Base-by-base conservation (phyloP, 2,329 filamentous ascomycete genomes). In the Penicillium sp. region DNA sequence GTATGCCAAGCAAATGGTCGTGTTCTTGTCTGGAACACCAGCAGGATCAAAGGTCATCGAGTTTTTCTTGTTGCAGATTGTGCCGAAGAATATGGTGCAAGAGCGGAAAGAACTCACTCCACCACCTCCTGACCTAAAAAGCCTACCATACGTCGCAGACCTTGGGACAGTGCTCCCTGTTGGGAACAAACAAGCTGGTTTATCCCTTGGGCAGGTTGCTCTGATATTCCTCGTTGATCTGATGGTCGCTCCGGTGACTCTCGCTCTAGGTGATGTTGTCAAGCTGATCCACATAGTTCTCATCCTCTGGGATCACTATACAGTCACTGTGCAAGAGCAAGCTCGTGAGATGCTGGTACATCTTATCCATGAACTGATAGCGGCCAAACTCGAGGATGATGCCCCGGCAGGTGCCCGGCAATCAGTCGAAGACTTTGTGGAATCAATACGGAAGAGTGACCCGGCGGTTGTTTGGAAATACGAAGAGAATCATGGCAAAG, bases 331-430 rank as follows among this genome's bases (percentile, higher is more conserved):
- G 1, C 93, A 97, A 72, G 94, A 97, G 64, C 93, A 99, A 73
- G 92, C 95, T 31, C 86, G 92, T 47, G 94, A 99, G 74, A 96
- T 99, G 92, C 83, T 99, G 16, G 92, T 99, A 2, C 94, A 99
- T 77, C 82, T 99, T 18, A 95, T 99, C 45, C 94, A 99, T 66
- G 94, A 97, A 72, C 81, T 97, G 7, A 91, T 99, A 37, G 92
- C 97, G 29, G 87, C 85, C 1, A 85, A 85, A 65, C 81, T 88
- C 44, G 86, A 96, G 57, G 89, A 95, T 54, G 85, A 90, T 56
- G 76, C 76, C 46, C 82, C 86, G 7, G 82, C 80, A 18, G 85
- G 86, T 2, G 85, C 85, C 50, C 91, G 90, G 68, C 82, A 85
- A 59, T 83, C 85, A 0, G 92, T 97, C 45, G 93, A 99, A 72